These are phyloP conservation scores for Chalciporus sp. DNA, from an alignment of 1,284 basidiomycete genomes.

Conservation along the genomic window DNA sequence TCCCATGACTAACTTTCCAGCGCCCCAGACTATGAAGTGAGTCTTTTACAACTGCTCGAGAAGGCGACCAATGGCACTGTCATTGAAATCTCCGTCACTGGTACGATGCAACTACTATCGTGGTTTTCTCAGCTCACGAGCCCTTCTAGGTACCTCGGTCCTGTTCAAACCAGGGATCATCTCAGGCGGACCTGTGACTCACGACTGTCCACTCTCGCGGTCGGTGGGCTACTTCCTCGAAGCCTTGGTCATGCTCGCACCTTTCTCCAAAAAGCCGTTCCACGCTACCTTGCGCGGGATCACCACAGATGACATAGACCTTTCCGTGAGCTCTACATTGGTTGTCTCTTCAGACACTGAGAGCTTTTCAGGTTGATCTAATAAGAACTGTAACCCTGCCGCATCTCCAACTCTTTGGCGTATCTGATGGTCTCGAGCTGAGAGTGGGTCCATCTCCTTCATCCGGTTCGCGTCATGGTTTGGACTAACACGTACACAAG, in stretches of 20 bases:
- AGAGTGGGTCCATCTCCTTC: slow-evolving; percentile 50
- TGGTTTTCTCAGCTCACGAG: slow-evolving; percentile 7
- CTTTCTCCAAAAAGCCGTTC: slow-evolving; percentile 91
- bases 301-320: slow-evolving; percentile 87
- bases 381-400: slow-evolving; percentile 93
- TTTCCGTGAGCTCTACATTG: slow-evolving; percentile 63
- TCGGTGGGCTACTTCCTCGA: slow-evolving; percentile 96
- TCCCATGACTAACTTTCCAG: slow-evolving; percentile 6
- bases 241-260: slow-evolving; percentile 86
- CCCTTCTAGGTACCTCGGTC: slow-evolving; percentile 76
- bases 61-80: slow-evolving; percentile 94
- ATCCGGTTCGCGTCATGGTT: not conserved
- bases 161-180: slow-evolving; percentile 93
- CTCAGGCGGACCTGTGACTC: slow-evolving; percentile 78
- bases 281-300: slow-evolving; percentile 85
- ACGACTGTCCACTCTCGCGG: slow-evolving; percentile 87
- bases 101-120: slow-evolving; percentile 42
- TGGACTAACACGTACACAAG: slow-evolving; percentile 39
- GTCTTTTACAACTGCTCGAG: slow-evolving; percentile 86
- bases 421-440: slow-evolving; percentile 86
- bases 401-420: slow-evolving; percentile 87
- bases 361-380: slow-evolving; percentile 67
- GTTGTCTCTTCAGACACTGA: slow-evolving; percentile 5
- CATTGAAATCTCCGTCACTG: slow-evolving; percentile 96
- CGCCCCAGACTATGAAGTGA: slow-evolving; percentile 86